Base-by-base conservation (phyloP, 2,329 filamentous ascomycete species). In the Cylindrodendrum hubeiense region DNA sequence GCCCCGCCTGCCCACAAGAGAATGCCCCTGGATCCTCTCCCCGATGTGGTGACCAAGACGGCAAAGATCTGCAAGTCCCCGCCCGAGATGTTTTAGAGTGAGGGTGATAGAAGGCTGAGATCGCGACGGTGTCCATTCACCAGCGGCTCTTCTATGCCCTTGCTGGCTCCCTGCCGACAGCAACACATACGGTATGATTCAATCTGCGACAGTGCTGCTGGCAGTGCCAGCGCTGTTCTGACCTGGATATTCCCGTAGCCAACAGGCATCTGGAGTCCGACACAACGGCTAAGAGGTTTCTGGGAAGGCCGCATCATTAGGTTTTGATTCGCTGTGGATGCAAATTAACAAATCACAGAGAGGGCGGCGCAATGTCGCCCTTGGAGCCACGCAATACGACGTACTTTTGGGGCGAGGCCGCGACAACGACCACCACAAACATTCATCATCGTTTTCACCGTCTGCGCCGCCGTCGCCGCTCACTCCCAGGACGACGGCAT, bases 271-370 rank as follows among this genome's bases (percentile, higher is more conserved):
- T n/a, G 28, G 47, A 50, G 28, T 12, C 28, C 26, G 28, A 50
- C 17, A 39, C 13, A 26, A 39, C 37, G 33, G 33, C 50, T 53
- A 41, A n/a, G 28, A 50, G 12, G 53, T 33, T 30, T 34, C 30
- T 41, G 33, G 22, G 22, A 41, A 15, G 33, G 55, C 37, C 46
- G 46, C 24, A 53, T 44, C 37, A 17, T 41, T 28, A 41, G 50
- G 41, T 33, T 49, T 22, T 66, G 66, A 71, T 71, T 71, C 60
- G 69, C 47, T 47, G 55, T 55, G n/a, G 44, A 24, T 37, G 49
- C 28, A 67, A 69, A 69, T 67, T 58, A 66, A 34, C 61, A 57
- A 63, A 62, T 60, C 56, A 56, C 13, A 28, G 19, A 22, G 21
- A 52, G 7, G 34, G 33, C 60, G 33, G 30, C 60, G 50, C 47